Evolutionary conservation across 2,329 filamentous ascomycete species (phyloP).

Genomic region (Magnaporthiopsis rhizophila): DNA sequence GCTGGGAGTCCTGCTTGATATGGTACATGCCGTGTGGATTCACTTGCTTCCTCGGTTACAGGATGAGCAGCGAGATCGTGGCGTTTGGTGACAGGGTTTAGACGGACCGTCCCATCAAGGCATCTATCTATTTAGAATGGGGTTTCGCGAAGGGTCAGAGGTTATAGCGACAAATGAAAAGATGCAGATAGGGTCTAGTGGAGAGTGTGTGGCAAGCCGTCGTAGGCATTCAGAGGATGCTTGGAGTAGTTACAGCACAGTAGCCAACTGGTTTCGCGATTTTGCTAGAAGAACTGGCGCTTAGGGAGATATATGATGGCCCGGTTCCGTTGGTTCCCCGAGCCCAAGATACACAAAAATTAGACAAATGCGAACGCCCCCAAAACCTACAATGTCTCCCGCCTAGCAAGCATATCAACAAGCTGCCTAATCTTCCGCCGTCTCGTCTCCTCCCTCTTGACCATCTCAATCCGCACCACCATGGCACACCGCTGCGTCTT

Average conservation of each 20-base stretch:
- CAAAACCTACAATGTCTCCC: constrained; percentile 16
- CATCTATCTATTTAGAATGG: constrained; percentile 16
- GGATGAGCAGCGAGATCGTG: constrained; percentile 38
- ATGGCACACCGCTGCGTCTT: constrained; percentile 38
- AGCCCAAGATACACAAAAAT: too few relatives aligned
- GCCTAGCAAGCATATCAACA: constrained; percentile 29
- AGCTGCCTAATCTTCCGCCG: constrained; percentile 30
- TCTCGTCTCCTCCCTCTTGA: constrained; percentile 27
- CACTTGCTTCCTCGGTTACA: constrained; percentile 36
- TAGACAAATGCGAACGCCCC: too few relatives aligned
- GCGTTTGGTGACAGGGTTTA: constrained; percentile 33
- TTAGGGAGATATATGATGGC: too few relatives aligned
- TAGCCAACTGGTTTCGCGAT: too few relatives aligned
- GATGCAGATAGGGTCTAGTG: not conserved
- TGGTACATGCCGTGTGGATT: constrained; percentile 33
- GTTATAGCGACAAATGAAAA: not conserved
- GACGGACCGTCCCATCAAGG: constrained; percentile 37
- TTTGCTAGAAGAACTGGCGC: too few relatives aligned
- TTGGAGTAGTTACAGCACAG: too few relatives aligned
- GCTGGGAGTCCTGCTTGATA: not conserved
- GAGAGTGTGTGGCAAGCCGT: not conserved
- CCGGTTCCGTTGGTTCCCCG: too few relatives aligned
- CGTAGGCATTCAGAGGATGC: too few relatives aligned
- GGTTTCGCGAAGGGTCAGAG: constrained; percentile 19
- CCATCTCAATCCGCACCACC: constrained; percentile 35